A percentile compares a stretch with the other conserved stretches of the same genome.
These are phyloP conservation scores for Leucocoprinus sp. DNA, from an alignment of 768 basidiomycete species.

Conservation along the genomic window DNA sequence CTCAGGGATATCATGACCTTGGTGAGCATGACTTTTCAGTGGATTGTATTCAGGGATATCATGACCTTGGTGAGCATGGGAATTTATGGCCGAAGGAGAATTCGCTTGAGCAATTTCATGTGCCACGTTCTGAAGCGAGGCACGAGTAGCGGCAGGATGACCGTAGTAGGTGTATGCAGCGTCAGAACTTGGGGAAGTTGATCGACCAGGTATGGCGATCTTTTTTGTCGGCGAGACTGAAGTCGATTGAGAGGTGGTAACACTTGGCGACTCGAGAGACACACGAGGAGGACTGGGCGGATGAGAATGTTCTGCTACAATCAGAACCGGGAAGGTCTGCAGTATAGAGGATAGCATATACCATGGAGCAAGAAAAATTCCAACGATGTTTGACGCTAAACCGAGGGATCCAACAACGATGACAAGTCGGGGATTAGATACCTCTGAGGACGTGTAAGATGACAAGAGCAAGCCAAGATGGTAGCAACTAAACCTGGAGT, in stretches of 20 bases:
- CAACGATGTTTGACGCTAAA: conserved; percentile 85
- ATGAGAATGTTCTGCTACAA: neutral
- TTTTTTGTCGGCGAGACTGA: conserved; percentile 25
- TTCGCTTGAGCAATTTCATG: conserved; percentile 63
- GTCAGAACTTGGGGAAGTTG: conserved; percentile 20
- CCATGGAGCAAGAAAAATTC: conserved; percentile 94
- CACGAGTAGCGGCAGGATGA: conserved; percentile 63
- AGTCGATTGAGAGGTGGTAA: conserved; percentile 19
- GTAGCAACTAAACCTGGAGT: conserved; percentile 51
- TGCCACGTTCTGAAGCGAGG: conserved; percentile 73
- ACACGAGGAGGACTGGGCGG: conserved; percentile 51
- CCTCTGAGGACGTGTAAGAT: conserved; percentile 41
- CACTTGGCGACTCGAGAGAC: conserved; percentile 28
- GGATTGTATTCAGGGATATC: conserved; percentile 19
- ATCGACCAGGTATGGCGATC: conserved; percentile 16
- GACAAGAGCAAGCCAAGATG: conserved; percentile 8
- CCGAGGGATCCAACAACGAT: conserved; percentile 88
- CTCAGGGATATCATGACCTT: conserved; percentile 19
- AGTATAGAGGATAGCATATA: conserved; percentile 19
- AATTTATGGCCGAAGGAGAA: too few relatives aligned
- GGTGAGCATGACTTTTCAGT: conserved; percentile 19
- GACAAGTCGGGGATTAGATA: conserved; percentile 80
- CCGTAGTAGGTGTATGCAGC: conserved; percentile 60
- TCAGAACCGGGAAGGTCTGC: conserved; percentile 4
- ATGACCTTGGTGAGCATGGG: conserved; percentile 19